phyloP scores from a whole-genome alignment of 176 grass and related monocot species.

The Juncus inflexus region DNA sequence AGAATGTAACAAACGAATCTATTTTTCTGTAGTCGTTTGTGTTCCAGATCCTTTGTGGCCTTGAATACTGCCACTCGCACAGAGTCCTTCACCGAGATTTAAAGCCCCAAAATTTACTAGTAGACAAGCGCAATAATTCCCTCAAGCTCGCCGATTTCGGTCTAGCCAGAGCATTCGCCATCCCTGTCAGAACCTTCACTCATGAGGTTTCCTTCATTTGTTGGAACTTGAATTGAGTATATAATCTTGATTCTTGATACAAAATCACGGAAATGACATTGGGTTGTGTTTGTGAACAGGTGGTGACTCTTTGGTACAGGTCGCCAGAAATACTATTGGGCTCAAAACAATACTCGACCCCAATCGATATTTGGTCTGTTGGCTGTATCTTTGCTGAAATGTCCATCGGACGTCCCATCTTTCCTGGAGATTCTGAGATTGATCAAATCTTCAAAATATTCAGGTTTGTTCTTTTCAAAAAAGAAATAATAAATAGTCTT shows the following conservation, averaged over 20 bases:
- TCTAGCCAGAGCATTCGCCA: conserved; percentile 75
- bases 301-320: conserved; percentile 94
- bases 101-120: conserved; percentile 93
- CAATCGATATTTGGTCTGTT: conserved; percentile 90
- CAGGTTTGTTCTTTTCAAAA: conserved; percentile 40
- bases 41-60: conserved; percentile 76
- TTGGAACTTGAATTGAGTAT: not conserved
- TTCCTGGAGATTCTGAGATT: conserved; percentile 93
- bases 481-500: not conserved
- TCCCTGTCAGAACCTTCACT: conserved; percentile 83
- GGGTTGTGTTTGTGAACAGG: conserved; percentile 34
- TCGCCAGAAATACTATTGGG: conserved; percentile 94
- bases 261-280: too few relatives aligned
- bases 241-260: too few relatives aligned
- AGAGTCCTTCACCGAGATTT: conserved; percentile 82
- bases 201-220: conserved; percentile 48
- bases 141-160: conserved; percentile 98
- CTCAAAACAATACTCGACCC: conserved; percentile 79
- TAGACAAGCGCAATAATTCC: conserved; percentile 63
- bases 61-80: conserved; percentile 95
- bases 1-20: conserved; percentile 10
- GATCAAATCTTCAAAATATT: conserved; percentile 96
- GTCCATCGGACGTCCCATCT: conserved; percentile 70
- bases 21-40: conserved; percentile 46
- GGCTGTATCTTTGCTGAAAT: conserved; percentile 99